These are phyloP conservation scores for Fraxinus paxiana DNA, from an alignment of 305 asterid genomes.

Conservation along the genomic window DNA sequence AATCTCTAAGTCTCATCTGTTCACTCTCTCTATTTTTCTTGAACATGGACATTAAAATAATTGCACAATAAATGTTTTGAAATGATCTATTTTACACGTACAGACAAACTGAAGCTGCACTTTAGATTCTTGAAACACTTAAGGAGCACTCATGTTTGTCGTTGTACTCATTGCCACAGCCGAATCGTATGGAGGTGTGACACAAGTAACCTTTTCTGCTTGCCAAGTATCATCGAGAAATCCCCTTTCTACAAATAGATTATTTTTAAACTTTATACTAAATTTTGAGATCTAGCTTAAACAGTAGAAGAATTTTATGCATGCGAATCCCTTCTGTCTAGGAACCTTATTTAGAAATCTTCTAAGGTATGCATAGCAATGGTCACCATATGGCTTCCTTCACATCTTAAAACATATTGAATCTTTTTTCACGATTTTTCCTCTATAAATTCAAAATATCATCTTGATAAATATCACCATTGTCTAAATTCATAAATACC, in stretches of 20 bases:
- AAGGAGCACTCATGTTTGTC: not conserved
- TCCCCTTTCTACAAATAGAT: not conserved
- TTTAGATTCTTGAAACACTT: not conserved
- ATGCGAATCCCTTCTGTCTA: not conserved
- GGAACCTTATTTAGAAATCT: not conserved
- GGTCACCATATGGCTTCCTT: not conserved
- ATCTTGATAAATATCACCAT: not conserved
- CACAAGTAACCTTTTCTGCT: not conserved
- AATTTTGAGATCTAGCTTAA: not conserved
- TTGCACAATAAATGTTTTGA: not conserved
- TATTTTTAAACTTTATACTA: not conserved
- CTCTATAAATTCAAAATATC: not conserved
- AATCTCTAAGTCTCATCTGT: not conserved
- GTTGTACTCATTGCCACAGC: not conserved
- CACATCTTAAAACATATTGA: not conserved
- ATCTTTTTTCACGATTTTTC: not conserved
- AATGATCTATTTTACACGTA: not conserved
- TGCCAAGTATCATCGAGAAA: not conserved
- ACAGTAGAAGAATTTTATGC: not conserved
- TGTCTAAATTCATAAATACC: constrained; percentile 37
- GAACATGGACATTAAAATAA: not conserved
- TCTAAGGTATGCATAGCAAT: not conserved
- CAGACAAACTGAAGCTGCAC: not conserved
- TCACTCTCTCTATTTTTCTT: not conserved
- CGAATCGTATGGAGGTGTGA: not conserved